Conservation (phyloP, 257 asterid species). For the Solanum tarijense region DNA sequence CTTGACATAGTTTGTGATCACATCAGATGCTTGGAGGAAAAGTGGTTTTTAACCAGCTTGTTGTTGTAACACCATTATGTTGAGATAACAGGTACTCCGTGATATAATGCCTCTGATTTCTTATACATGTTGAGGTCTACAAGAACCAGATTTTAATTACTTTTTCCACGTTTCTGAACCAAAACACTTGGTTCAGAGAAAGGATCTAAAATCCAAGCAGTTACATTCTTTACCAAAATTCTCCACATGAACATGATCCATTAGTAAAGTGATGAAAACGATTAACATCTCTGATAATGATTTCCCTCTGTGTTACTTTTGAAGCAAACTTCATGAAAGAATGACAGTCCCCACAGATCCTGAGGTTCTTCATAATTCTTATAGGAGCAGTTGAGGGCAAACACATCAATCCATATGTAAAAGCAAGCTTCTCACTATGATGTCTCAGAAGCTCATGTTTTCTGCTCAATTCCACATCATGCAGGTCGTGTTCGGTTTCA, state of each 20-base stretch:
- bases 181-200: background rate
- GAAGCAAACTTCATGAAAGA: conserved; percentile 86
- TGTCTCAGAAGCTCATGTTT: conserved; percentile 64
- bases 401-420: conserved; percentile 66
- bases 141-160: background rate
- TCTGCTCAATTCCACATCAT: conserved; percentile 58
- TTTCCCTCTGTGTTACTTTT: conserved; percentile 39
- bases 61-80: background rate
- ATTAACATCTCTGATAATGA: conserved; percentile 71
- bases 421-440: conserved; percentile 89
- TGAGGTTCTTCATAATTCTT: conserved; percentile 87
- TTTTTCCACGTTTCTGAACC: background rate
- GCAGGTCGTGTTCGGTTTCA: conserved; percentile 57
- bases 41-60: background rate
- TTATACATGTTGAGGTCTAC: background rate
- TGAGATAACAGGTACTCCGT: background rate
- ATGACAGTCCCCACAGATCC: conserved; percentile 94
- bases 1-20: background rate
- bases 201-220: background rate
- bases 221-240: conserved; percentile 45
- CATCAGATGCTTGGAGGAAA: background rate
- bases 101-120: background rate
- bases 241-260: conserved; percentile 82
- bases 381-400: conserved; percentile 51
- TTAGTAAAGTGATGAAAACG: conserved; percentile 75